Conservation (phyloP, 139 green algal genomes). For the Pseudopediastrum boryanum region DNA sequence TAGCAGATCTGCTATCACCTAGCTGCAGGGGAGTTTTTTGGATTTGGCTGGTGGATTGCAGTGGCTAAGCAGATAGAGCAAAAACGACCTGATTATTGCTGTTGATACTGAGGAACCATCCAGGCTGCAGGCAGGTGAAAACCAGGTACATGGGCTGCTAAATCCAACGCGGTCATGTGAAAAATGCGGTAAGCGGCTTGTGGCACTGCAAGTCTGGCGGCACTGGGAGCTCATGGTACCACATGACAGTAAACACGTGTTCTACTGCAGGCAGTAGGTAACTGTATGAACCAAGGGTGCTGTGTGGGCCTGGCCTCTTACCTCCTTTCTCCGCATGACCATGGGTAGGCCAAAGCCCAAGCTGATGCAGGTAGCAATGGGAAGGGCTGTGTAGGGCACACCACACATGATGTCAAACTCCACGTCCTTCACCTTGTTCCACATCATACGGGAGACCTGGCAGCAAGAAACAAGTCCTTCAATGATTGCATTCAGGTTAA, state of each 20-base stretch:
- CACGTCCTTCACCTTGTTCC: constrained; percentile 64
- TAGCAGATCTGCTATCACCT: too few species aligned
- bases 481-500: too few species aligned
- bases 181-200: background rate
- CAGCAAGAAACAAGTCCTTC: too few species aligned
- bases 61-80: too few species aligned
- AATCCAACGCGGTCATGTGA: background rate
- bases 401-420: constrained; percentile 97
- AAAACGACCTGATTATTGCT: too few species aligned
- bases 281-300: background rate
- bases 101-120: background rate
- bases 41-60: too few species aligned
- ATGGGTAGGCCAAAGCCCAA: constrained; percentile 88
- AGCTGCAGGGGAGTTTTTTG: too few species aligned
- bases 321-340: constrained; percentile 96
- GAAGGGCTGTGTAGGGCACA: constrained; percentile 98
- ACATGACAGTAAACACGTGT: too few species aligned
- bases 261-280: too few species aligned
- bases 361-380: constrained; percentile 97
- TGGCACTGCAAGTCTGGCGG: too few species aligned
- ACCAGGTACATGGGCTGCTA: background rate
- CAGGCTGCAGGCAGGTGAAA: background rate
- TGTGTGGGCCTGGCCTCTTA: constrained; percentile 25
- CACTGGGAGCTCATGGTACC: too few species aligned
- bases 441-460: constrained; percentile 93